Conservation (phyloP, 1,284 basidiomycete species). For the Peniophora sp. region DNA sequence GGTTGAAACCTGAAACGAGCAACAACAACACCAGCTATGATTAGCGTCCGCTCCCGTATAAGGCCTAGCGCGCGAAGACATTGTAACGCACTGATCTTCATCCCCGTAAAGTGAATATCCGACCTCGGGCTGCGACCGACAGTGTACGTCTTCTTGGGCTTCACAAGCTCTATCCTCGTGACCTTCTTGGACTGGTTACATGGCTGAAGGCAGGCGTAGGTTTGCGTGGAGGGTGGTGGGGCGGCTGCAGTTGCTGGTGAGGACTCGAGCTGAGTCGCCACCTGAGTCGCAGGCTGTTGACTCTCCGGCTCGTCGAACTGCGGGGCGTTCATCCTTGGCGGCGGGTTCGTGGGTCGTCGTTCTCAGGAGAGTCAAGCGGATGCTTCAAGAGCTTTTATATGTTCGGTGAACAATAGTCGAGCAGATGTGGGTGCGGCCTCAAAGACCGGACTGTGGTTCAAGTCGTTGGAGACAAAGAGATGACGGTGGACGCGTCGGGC, state of each 20-base stretch:
- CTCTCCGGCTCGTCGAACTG: not conserved
- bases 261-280: slow-evolving; percentile 18
- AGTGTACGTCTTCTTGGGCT: slow-evolving; percentile 33
- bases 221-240: slow-evolving; percentile 26
- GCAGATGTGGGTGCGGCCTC: not conserved
- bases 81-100: slow-evolving; percentile 65
- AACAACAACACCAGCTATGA: too few species aligned
- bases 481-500: not conserved
- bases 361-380: not conserved
- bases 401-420: not conserved
- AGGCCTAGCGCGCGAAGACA: not conserved
- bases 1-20: slow-evolving; percentile 59
- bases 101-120: slow-evolving; percentile 50
- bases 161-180: slow-evolving; percentile 52
- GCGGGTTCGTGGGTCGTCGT: not conserved
- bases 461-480: not conserved
- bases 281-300: slow-evolving; percentile 32
- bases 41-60: slow-evolving; percentile 5
- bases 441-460: not conserved
- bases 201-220: slow-evolving; percentile 66
- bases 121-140: slow-evolving; percentile 52
- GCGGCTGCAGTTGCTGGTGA: slow-evolving; percentile 7
- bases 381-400: not conserved
- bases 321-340: not conserved
- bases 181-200: slow-evolving; percentile 35